Conservation (phyloP, 345 rosid species). For the Brassica nigra region DNA sequence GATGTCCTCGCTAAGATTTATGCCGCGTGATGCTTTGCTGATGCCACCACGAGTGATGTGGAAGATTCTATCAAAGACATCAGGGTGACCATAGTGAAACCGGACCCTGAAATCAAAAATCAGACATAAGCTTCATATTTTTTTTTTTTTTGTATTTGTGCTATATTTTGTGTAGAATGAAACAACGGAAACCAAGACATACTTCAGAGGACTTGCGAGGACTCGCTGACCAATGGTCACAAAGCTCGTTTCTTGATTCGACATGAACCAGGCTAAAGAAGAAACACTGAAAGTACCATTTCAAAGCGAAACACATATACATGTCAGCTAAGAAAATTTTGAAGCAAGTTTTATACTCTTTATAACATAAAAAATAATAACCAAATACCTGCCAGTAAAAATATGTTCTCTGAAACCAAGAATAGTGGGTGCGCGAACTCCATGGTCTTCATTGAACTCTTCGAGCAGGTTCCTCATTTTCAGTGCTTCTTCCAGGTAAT, state of each 20-base stretch:
- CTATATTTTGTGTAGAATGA: neutral
- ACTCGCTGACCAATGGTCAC: slow-evolving; percentile 98
- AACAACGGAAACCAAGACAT: slow-evolving; percentile 36
- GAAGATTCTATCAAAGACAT: slow-evolving; percentile 92
- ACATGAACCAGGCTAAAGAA: slow-evolving; percentile 99
- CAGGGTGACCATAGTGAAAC: slow-evolving; percentile 98
- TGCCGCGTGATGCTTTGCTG: slow-evolving; percentile 93
- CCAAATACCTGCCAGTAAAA: slow-evolving; percentile 89
- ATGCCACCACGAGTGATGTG: slow-evolving; percentile 97
- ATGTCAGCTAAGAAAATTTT: slow-evolving; percentile 10
- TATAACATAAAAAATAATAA: neutral
- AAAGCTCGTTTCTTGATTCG: slow-evolving; percentile 95
- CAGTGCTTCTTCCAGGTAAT: slow-evolving; percentile 96
- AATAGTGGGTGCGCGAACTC: slow-evolving; percentile 87
- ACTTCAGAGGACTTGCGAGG: slow-evolving; percentile 95
- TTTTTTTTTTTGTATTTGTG: neutral
- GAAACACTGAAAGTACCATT: slow-evolving; percentile 70
- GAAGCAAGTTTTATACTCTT: neutral
- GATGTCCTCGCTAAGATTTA: slow-evolving; percentile 96
- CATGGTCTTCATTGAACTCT: slow-evolving; percentile 96
- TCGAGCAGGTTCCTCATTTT: slow-evolving; percentile 97
- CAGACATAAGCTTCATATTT: slow-evolving; percentile 20
- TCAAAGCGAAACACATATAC: slow-evolving; percentile 20
- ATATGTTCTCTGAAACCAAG: slow-evolving; percentile 97
- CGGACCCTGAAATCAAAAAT: slow-evolving; percentile 63